Base-by-base conservation (phyloP, 345 rosid species). In the Reutealis trisperma region DNA sequence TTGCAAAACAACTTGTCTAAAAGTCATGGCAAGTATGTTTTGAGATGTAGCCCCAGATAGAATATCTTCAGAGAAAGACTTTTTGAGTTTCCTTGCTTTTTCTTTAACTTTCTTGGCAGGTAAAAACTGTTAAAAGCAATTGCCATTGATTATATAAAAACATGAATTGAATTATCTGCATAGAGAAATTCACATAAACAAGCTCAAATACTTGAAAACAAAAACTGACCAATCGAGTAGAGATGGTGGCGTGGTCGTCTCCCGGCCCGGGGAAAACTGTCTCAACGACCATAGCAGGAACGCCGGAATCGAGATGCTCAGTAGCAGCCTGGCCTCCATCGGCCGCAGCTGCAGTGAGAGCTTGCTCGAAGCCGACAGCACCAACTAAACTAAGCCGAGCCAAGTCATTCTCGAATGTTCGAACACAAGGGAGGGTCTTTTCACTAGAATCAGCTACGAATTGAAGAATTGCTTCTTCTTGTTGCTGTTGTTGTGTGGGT, bases 261-360 rank as follows among this genome's bases (percentile, higher is more conserved):
- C 85, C 70, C 18, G 88, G 83, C 14, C 90, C 93, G 0, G 98
- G 98, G 55, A 88, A 90, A 74, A 91, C 88, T 19, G 99, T 93
- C 84, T 91, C 99, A 1, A 95, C 89, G 63, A 93, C 96, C 99
- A 95, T 92, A 18, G 91, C 88, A 6, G 86, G 83, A 0, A 79
- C 70, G 59, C 90, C 96, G 11, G 94, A 81, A 6, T 80, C 82
- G 6, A 92, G 74, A 44, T 93, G 98, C 5, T 93, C 94, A 69
- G 78, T 68, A 4, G 99, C 99, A n/a, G 94, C 88, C 76, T 76
- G 86, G 42, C 99, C 99, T 61, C 97, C 99, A 71, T 95, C 99
- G 5, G 98, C 92, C 0, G 99, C 97, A 24, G 97, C 98, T 0
- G 98, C 99, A 0, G 94, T 89, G 63, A 95, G 75, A 78, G 98